Percentiles rank a stretch among this genome's conserved stretches.
Evolutionary conservation across 768 basidiomycete genomes (phyloP).

Genomic region (Lactarius indigo): DNA sequence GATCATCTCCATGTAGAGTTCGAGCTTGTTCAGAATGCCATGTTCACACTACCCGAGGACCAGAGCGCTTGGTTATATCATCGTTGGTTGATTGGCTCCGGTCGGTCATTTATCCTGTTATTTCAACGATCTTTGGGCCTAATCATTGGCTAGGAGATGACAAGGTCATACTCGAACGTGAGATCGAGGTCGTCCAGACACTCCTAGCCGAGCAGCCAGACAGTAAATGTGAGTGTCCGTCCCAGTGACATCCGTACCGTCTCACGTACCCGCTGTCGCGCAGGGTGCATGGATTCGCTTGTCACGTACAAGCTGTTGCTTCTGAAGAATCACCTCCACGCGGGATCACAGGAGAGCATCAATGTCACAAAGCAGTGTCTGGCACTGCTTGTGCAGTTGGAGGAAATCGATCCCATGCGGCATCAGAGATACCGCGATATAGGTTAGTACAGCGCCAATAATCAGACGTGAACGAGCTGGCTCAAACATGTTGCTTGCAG

Average conservation of each 20-base stretch:
- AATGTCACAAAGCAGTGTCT: conserved; percentile 44
- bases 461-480: not conserved
- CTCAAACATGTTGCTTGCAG: not conserved
- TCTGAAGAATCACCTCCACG: conserved; percentile 42
- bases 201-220: conserved; percentile 86
- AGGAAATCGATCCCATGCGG: conserved; percentile 62
- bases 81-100: conserved; percentile 88
- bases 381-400: conserved; percentile 52
- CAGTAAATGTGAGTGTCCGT: conserved; percentile 69
- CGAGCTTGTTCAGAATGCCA: conserved; percentile 85
- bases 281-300: conserved; percentile 95
- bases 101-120: conserved; percentile 38
- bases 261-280: conserved; percentile 8
- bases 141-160: conserved; percentile 48
- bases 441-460: conserved; percentile 37
- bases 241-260: not conserved
- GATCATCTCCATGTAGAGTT: conserved; percentile 57
- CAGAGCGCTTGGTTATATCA: conserved; percentile 99
- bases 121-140: not conserved
- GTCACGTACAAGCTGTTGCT: conserved; percentile 79
- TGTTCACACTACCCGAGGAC: conserved; percentile 95
- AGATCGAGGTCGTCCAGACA: conserved; percentile 78
- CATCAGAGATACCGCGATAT: conserved; percentile 65
- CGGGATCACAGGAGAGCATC: conserved; percentile 32
- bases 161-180: conserved; percentile 56